Evolutionary conservation across 1,284 basidiomycete genomes (phyloP).

Genomic region (Caloboletus firmus): DNA sequence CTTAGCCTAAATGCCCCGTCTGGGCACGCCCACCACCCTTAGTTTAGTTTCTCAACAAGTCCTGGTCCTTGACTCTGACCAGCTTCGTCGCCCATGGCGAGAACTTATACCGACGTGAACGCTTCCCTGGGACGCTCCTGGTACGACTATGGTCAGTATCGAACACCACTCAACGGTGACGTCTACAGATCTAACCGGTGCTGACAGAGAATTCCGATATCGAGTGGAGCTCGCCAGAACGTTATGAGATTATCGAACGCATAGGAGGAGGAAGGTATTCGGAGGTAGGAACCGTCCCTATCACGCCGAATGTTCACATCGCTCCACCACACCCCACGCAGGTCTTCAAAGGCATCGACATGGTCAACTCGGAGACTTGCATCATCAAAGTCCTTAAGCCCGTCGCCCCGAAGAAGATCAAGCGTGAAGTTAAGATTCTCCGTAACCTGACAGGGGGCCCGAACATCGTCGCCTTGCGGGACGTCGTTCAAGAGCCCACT

Average conservation of each 20-base stretch:
- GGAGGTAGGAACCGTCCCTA: constrained; percentile 46
- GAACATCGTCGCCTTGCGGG: constrained; percentile 80
- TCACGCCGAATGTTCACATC: background rate
- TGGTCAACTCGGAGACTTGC: constrained; percentile 75
- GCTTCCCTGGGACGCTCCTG: constrained; percentile 45
- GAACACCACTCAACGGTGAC: background rate
- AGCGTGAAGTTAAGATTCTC: constrained; percentile 90
- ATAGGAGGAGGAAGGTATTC: constrained; percentile 82
- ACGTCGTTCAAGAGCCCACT: constrained; percentile 78
- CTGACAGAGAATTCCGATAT: constrained; percentile 66
- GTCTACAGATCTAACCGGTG: constrained; percentile 2
- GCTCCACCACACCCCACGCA: constrained; percentile 26
- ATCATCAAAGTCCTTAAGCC: constrained; percentile 92
- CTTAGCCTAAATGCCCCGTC: constrained; percentile 31
- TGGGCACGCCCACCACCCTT: constrained; percentile 21
- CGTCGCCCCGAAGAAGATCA: constrained; percentile 91
- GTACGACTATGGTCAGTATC: constrained; percentile 51
- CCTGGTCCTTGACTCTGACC: constrained; percentile 17
- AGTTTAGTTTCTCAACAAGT: constrained; percentile 13
- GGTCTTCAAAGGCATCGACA: constrained; percentile 87
- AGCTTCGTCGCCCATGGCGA: constrained; percentile 42
- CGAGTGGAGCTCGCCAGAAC: constrained; percentile 74
- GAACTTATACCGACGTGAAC: constrained; percentile 50
- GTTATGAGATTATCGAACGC: constrained; percentile 79
- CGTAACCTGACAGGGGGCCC: constrained; percentile 85